A percentile compares a stretch with the other conserved stretches of the same genome.
Conservation (phyloP, 2,329 filamentous ascomycete species). For the Zymoseptoria crescenta region DNA sequence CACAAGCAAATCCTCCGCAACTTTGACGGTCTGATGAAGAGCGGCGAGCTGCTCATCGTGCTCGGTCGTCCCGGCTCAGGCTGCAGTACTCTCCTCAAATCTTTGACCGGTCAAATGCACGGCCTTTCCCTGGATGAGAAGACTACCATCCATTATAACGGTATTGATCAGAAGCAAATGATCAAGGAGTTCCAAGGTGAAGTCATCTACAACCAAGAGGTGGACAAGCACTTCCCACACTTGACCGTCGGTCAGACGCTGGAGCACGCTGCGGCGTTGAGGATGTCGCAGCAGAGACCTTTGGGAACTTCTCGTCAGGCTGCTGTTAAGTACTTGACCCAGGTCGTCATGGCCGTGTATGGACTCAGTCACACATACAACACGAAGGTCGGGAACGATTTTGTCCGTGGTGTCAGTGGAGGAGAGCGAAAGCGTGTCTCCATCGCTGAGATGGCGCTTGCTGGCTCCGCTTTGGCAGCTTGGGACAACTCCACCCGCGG, state of each 20-base stretch:
- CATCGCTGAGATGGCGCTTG: conserved; percentile 47
- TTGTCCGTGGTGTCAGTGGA: conserved; percentile 54
- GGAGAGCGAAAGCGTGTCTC: conserved; percentile 48
- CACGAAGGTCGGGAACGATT: conserved; percentile 51
- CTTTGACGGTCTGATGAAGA: conserved; percentile 47
- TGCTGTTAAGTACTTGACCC: conserved; percentile 39
- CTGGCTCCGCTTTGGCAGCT: conserved; percentile 32
- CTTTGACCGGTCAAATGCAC: conserved; percentile 52
- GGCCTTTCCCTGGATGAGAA: conserved; percentile 47
- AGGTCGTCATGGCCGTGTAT: conserved; percentile 47
- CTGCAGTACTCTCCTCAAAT: conserved; percentile 57
- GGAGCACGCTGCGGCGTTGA: conserved; percentile 47
- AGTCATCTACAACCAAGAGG: conserved; percentile 40
- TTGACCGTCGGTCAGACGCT: conserved; percentile 51
- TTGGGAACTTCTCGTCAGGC: conserved; percentile 34
- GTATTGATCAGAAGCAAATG: conserved; percentile 38
- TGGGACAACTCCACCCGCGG: conserved; percentile 46
- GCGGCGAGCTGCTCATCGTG: conserved; percentile 43
- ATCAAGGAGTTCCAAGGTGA: conserved; percentile 42
- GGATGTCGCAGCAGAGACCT: conserved; percentile 40
- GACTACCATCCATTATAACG: conserved; percentile 55
- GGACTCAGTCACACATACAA: conserved; percentile 49
- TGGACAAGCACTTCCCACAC: conserved; percentile 49
- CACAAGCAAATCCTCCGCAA: conserved; percentile 49
- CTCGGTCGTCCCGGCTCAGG: conserved; percentile 48